Evolutionary conservation across 352 stramenopile species (phyloP).

Genomic region (Phytophthora idaei): DNA sequence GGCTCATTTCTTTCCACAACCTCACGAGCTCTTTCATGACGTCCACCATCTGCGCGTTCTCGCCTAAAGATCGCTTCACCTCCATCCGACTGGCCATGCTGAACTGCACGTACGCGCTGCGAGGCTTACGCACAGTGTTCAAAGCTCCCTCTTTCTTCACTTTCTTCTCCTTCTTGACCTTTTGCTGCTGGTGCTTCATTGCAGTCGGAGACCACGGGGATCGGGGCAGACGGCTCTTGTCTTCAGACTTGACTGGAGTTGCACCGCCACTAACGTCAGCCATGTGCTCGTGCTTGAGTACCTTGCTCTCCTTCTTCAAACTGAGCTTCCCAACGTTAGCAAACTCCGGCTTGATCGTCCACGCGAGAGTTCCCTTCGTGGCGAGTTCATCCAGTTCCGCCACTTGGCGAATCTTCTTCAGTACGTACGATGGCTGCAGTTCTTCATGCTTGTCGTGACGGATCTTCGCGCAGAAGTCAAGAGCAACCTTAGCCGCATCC

Average conservation of each 20-base stretch:
- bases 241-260: conserved; percentile 36
- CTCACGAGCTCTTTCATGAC: conserved; percentile 62
- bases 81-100: conserved; percentile 65
- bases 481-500: conserved; percentile 69
- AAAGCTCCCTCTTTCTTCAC: conserved; percentile 37
- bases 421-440: conserved; percentile 64
- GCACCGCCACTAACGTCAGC: conserved; percentile 35
- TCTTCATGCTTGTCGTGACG: conserved; percentile 45
- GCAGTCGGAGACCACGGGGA: conserved; percentile 70
- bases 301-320: conserved; percentile 51
- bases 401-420: conserved; percentile 78
- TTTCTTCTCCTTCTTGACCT: conserved; percentile 65
- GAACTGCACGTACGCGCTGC: conserved; percentile 75
- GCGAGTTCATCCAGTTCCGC: conserved; percentile 55
- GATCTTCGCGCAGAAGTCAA: conserved; percentile 71
- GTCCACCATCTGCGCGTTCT: conserved; percentile 59
- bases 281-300: conserved; percentile 52
- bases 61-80: conserved; percentile 48
- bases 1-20: conserved; percentile 63
- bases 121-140: conserved; percentile 47
- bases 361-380: conserved; percentile 53
- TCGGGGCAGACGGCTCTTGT: conserved; percentile 50
- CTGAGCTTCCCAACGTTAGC: conserved; percentile 30
- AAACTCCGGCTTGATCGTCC: conserved; percentile 60
- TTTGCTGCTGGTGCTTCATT: conserved; percentile 65